A percentile compares a stretch with the other conserved stretches of the same genome.
Conservation (phyloP, 2,329 filamentous ascomycete genomes). For the Aspergillus sp. region DNA sequence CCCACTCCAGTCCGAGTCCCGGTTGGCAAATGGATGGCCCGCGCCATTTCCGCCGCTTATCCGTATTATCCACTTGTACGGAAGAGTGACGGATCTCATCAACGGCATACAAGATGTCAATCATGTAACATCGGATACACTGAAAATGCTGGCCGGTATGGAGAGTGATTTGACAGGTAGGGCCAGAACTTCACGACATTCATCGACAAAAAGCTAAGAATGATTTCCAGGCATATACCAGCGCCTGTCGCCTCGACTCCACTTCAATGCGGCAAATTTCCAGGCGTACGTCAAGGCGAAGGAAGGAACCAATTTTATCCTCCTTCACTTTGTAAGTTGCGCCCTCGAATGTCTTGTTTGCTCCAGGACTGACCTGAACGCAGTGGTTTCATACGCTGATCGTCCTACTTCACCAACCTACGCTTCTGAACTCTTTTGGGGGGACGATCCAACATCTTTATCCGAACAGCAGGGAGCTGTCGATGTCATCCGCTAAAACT, state of each 20-base stretch:
- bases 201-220: slow-evolving; percentile 3
- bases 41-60: slow-evolving; percentile 78
- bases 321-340: slow-evolving; percentile 66
- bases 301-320: slow-evolving; percentile 82
- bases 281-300: slow-evolving; percentile 78
- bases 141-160: slow-evolving; percentile 72
- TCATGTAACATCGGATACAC: slow-evolving; percentile 73
- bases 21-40: slow-evolving; percentile 66
- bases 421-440: slow-evolving; percentile 75
- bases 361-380: slow-evolving; percentile 18
- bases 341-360: not conserved
- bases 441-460: slow-evolving; percentile 70
- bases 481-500: slow-evolving; percentile 88
- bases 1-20: slow-evolving; percentile 56
- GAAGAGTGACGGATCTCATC: slow-evolving; percentile 77
- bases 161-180: slow-evolving; percentile 73
- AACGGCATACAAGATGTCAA: slow-evolving; percentile 76
- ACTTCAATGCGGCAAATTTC: slow-evolving; percentile 85
- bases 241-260: slow-evolving; percentile 70
- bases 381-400: slow-evolving; percentile 83
- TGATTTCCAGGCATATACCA: slow-evolving; percentile 61
- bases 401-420: slow-evolving; percentile 81
- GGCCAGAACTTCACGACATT: slow-evolving; percentile 22
- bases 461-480: slow-evolving; percentile 75
- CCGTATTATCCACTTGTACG: slow-evolving; percentile 82